These are phyloP conservation scores for Decorospora gaudefroyi DNA, from an alignment of 2,329 filamentous ascomycete genomes.

Conservation along the genomic window DNA sequence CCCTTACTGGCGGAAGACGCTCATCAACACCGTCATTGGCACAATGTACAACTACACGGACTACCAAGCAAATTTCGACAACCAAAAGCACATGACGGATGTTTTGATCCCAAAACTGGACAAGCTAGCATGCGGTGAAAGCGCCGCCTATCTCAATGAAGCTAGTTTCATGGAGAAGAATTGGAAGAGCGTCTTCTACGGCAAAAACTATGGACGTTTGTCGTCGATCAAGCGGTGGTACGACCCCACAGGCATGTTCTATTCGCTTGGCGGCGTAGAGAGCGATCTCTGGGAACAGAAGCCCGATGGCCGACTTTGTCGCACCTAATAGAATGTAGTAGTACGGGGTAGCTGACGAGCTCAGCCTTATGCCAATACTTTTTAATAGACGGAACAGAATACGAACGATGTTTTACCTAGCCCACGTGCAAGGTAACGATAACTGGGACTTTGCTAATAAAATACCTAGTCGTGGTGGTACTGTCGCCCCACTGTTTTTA, in stretches of 20 bases:
- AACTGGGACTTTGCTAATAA: too few relatives aligned
- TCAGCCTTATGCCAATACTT: too few relatives aligned
- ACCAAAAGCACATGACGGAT: constrained; percentile 23
- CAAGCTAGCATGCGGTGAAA: constrained; percentile 24
- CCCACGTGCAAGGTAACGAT: too few relatives aligned
- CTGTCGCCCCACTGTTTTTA: too few relatives aligned
- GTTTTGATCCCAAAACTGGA: constrained; percentile 33
- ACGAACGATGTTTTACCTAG: too few relatives aligned
- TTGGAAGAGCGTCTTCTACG: constrained; percentile 35
- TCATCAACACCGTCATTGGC: constrained; percentile 23
- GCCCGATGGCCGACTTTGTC: constrained; percentile 23
- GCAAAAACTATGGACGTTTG: constrained; percentile 25
- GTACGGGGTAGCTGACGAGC: too few relatives aligned
- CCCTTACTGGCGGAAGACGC: too few relatives aligned
- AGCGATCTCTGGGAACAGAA: constrained; percentile 25
- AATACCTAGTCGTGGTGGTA: too few relatives aligned
- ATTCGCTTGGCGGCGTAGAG: constrained; percentile 25
- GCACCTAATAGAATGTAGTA: constrained; percentile 2
- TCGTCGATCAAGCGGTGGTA: constrained; percentile 29
- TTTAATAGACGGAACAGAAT: too few relatives aligned
- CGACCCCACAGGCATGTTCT: constrained; percentile 29
- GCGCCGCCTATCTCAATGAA: constrained; percentile 39
- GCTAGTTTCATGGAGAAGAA: constrained; percentile 32
- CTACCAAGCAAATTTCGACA: constrained; percentile 16
- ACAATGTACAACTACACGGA: constrained; percentile 27